These are phyloP conservation scores for Margaritispora aquatica DNA, from an alignment of 495 filamentous ascomycete genomes.

Conservation along the genomic window DNA sequence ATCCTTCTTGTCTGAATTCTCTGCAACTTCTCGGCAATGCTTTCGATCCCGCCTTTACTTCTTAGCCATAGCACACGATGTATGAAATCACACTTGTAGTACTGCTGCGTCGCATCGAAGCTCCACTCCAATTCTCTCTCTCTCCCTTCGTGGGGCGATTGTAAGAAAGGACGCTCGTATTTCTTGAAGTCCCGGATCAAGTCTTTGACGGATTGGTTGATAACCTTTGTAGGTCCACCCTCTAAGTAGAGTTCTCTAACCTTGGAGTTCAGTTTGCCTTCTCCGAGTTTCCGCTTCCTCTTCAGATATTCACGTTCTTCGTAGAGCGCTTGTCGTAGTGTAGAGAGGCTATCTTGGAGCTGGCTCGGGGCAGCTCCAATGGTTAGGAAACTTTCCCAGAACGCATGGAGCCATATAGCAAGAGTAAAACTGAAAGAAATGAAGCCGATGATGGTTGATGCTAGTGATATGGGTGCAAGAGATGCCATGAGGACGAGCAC, in stretches of 20 bases:
- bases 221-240: slow-evolving; percentile 15
- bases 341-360: slow-evolving; percentile 15
- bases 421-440: slow-evolving; percentile 22
- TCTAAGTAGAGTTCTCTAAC: slow-evolving; percentile 7
- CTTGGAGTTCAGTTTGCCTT: not conserved
- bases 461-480: slow-evolving; percentile 10
- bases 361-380: slow-evolving; percentile 14
- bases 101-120: slow-evolving; percentile 19
- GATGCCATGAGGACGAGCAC: slow-evolving; percentile 16
- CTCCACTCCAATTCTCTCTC: slow-evolving; percentile 24
- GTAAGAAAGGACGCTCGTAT: slow-evolving; percentile 16
- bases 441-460: slow-evolving; percentile 20
- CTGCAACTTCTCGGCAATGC: slow-evolving; percentile 16
- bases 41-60: slow-evolving; percentile 8
- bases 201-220: slow-evolving; percentile 23
- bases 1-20: slow-evolving; percentile 22
- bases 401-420: slow-evolving; percentile 16
- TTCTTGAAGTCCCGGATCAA: slow-evolving; percentile 20
- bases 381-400: slow-evolving; percentile 17
- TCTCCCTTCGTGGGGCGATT: slow-evolving; percentile 11
- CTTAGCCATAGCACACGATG: slow-evolving; percentile 19
- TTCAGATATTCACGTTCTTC: slow-evolving; percentile 22
- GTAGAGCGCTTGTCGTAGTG: slow-evolving; percentile 19
- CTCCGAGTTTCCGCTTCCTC: slow-evolving; percentile 9
- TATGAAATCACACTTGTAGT: slow-evolving; percentile 18